These are phyloP conservation scores for Diaporthe sp. DNA, from an alignment of 2,329 filamentous ascomycete genomes.

Conservation along the genomic window DNA sequence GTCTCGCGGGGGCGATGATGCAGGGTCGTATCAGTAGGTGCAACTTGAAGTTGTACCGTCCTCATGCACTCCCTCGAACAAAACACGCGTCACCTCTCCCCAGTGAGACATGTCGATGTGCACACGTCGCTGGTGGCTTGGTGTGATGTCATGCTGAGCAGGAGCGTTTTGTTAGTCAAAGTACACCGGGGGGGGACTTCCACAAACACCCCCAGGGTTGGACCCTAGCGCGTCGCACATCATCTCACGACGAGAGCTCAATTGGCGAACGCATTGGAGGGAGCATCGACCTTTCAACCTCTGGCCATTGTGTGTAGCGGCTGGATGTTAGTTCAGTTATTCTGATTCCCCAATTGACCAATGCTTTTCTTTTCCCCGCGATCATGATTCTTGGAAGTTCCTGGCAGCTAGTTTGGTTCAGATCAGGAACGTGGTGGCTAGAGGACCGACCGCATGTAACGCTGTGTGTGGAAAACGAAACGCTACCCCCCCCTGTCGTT, in stretches of 20 bases:
- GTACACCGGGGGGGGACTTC: neutral
- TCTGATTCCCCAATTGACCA: neutral
- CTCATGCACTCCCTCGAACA: slow-evolving; percentile 3
- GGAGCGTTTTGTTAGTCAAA: neutral
- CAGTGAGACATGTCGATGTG: slow-evolving; percentile 22
- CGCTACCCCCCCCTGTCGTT: too few species aligned
- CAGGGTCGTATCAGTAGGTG: slow-evolving; percentile 1
- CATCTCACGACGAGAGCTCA: neutral
- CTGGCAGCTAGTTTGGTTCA: slow-evolving; percentile 1
- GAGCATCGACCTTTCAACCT: neutral
- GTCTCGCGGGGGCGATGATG: neutral
- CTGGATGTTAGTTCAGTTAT: neutral
- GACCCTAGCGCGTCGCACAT: neutral
- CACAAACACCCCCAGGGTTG: neutral
- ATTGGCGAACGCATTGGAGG: neutral
- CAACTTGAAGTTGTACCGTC: slow-evolving; percentile 2
- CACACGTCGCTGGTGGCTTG: slow-evolving; percentile 17
- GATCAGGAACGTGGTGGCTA: slow-evolving; percentile 9
- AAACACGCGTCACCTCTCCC: slow-evolving; percentile 11
- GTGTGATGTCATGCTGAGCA: slow-evolving; percentile 25
- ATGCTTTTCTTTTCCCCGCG: neutral
- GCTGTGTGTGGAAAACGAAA: too few species aligned
- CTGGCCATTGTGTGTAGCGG: neutral
- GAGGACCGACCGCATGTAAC: slow-evolving; percentile 26
- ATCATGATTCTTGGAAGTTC: neutral